Base-by-base conservation (phyloP, 768 basidiomycete species). In the Scleroderma bovista region DNA sequence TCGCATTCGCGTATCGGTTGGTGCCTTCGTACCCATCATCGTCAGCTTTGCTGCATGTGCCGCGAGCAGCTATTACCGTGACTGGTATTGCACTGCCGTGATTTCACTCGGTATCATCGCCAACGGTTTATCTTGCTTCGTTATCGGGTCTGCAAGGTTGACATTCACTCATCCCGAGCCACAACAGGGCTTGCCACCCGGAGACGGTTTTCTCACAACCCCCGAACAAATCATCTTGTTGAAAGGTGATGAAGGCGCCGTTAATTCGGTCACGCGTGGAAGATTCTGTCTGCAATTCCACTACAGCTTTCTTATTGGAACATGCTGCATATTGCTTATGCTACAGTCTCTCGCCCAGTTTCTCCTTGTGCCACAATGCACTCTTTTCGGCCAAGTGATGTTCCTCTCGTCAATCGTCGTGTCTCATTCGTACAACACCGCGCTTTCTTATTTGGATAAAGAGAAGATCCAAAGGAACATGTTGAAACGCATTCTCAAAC, bases 301-400 rank as follows among this genome's bases (percentile, higher is more conserved):
- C 0, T 36, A 48, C 1, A 22, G 17, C 6, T 39, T 51, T 13
- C n/a, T 34, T 17, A 54, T 69, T 31, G 59, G 62, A 1, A 13
- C 60, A 11, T 60, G 58, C 31, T 62, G 62, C 0, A 37, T 66
- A 32, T 47, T 67, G 3, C 62, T 68, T 24, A 53, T 61, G 15
- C 5, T 50, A 19, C 64, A 69, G 32, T 67, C 60, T 56, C 31
- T 70, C 13, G 17, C 47, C 6, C 68, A 70, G 38, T 60, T 70
- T 16, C 45, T 70, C 33, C 57, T 70, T 36, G 51, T 68, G 19
- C 66, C 69, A 2, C 69, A 66, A 51, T 59, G 59, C 19, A 50
- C 47, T 3, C 56, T 67, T 10, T 65, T 70, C 16, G 66, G 70
- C 16, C 69, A 71, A 44, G 47, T 69, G 47, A 60, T 71, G 63